Percentiles rank a stretch among this genome's conserved stretches.
These are phyloP conservation scores for Didymella lethalis DNA, from an alignment of 2,329 filamentous ascomycete genomes.

Conservation along the genomic window DNA sequence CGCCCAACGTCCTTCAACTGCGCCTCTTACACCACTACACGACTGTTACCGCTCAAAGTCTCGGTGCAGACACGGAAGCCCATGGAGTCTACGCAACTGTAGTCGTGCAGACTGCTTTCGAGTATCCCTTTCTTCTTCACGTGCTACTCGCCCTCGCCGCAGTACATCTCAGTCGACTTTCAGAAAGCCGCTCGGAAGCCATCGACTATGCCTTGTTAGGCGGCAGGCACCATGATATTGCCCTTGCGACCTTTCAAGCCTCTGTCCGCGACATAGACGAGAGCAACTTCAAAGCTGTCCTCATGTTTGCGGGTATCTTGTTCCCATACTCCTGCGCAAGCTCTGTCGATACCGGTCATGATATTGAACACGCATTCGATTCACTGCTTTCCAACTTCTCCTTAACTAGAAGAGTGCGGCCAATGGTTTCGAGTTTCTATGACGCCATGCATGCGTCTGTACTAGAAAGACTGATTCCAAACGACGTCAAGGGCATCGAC, in stretches of 20 bases:
- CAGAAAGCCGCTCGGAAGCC: conserved; percentile 21
- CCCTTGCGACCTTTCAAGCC: conserved; percentile 30
- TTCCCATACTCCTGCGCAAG: conserved; percentile 38
- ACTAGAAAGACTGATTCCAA: conserved; percentile 30
- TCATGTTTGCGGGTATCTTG: conserved; percentile 29
- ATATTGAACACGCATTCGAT: conserved; percentile 30
- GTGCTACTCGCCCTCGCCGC: conserved; percentile 55
- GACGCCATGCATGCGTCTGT: conserved; percentile 13
- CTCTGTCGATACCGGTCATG: conserved; percentile 19
- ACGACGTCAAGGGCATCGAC: conserved; percentile 30
- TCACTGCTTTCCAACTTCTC: conserved; percentile 35
- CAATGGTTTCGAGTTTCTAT: conserved; percentile 36
- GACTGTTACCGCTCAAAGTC: conserved; percentile 38
- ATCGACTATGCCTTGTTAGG: conserved; percentile 30
- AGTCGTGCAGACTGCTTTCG: conserved; percentile 49
- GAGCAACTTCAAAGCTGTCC: conserved; percentile 52
- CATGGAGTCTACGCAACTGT: conserved; percentile 30
- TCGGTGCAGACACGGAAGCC: conserved; percentile 27
- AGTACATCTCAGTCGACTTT: conserved; percentile 53
- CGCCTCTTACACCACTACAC: conserved; percentile 46
- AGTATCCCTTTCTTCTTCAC: conserved; percentile 56
- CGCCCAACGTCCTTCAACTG: conserved; percentile 35
- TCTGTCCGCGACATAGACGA: conserved; percentile 45
- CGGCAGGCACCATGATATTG: conserved; percentile 34
- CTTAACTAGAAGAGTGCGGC: conserved; percentile 34